Evolutionary conservation across 768 basidiomycete species (phyloP), one percentile per base, ranked within the genome.

Genomic region (Ephemerocybe angulata): DNA sequence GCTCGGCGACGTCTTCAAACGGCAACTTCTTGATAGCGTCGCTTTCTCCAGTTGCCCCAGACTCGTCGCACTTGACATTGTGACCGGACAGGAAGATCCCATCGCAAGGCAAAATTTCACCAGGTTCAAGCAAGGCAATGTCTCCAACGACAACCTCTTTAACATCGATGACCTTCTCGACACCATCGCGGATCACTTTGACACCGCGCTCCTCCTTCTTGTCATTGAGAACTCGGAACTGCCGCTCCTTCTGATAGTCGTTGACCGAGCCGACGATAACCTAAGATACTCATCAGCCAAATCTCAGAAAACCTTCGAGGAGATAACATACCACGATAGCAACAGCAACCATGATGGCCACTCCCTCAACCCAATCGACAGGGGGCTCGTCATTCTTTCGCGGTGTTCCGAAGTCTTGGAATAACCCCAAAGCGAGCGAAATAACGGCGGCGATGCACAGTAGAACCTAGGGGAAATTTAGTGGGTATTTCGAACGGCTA

Each of bases 161-260:
- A 67, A 96, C 82, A 59, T 90, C 90, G 61, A 96, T 76, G 27
- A 90, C 72, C 48, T 76, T 80, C 59, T 93, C 90, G 11, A 75
- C 67, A 29, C 85, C 86, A 53, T 81, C 73, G 12, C 93, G 85
- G 56, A 93, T 86, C 50, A 88, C 86, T 70, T 93, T 93, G 62
- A 93, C 85, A 4, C 80, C 83, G 25, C 97, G 89, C 61, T 96
- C 97, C 54, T 98, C 96, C 71, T 96, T 96, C 72, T 95, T 89
- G 62, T 89, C 90, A 65, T 98, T 98, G 38, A 99, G 81, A 19
- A 76, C 78, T 63, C 87, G 85, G 76, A 99, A 99, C 71, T 98
- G 97, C 1, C 86, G 86, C 70, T 99, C 97, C 71, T 98, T 98
- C 71, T 98, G 94, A 88, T 91, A 99, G 70, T 99, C 97, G 64